Evolutionary conservation across 306 rosid genomes (phyloP).

Genomic region (Cicer judaicum): DNA sequence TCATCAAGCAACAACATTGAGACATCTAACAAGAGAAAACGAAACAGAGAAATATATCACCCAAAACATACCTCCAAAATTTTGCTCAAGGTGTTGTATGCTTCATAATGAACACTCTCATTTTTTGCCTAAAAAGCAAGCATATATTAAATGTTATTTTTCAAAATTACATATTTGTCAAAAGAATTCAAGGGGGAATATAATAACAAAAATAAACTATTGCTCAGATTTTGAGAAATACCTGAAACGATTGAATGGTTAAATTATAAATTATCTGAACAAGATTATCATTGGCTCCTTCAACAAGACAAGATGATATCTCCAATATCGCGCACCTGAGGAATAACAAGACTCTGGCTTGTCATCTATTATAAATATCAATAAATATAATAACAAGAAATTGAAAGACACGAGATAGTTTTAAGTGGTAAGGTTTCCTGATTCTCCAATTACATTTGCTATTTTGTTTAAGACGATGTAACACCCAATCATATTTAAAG

Average conservation of each 20-base stretch:
- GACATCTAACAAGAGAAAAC: conserved; percentile 26
- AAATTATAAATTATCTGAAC: conserved; percentile 69
- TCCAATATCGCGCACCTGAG: conserved; percentile 72
- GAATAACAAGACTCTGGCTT: conserved; percentile 37
- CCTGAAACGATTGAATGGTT: conserved; percentile 66
- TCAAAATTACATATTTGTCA: conserved; percentile 37
- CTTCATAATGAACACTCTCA: conserved; percentile 60
- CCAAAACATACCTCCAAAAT: conserved; percentile 68
- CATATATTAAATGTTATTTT: neutral
- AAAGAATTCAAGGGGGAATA: neutral
- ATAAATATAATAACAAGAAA: conserved; percentile 6
- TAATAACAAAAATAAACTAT: conserved; percentile 24
- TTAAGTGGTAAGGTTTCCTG: neutral
- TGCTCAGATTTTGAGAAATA: conserved; percentile 45
- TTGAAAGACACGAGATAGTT: conserved; percentile 21
- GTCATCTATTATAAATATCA: conserved; percentile 21
- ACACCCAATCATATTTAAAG: neutral
- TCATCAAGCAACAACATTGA: conserved; percentile 42
- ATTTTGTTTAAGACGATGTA: conserved; percentile 3
- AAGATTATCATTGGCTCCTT: conserved; percentile 76
- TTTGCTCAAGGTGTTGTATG: conserved; percentile 74
- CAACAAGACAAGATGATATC: conserved; percentile 74
- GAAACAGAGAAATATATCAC: conserved; percentile 14
- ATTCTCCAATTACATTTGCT: conserved; percentile 23
- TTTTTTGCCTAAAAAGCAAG: conserved; percentile 58